Percentiles rank a stretch among this genome's conserved stretches.
phyloP scores from a whole-genome alignment of 306 rosid species.

The Lathyrus oleraceus region DNA sequence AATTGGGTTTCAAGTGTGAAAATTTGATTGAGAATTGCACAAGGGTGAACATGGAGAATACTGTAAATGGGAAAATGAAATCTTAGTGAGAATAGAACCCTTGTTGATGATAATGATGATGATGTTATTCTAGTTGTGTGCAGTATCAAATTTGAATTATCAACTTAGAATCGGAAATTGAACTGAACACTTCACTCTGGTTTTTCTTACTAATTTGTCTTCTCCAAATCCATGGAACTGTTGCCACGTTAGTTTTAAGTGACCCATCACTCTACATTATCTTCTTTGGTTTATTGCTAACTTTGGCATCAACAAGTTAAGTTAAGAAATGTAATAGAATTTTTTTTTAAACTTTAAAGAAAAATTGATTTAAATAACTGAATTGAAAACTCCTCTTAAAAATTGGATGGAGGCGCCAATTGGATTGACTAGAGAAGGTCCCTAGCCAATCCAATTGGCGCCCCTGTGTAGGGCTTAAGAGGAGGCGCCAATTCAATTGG shows the following conservation, averaged over 20 bases:
- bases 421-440: too few relatives aligned
- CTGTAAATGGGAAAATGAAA: not conserved
- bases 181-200: constrained; percentile 14
- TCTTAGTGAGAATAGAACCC: not conserved
- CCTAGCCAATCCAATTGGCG: too few relatives aligned
- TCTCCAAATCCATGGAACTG: constrained; percentile 25
- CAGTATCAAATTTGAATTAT: not conserved
- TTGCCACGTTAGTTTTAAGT: constrained; percentile 32
- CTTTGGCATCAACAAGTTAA: too few relatives aligned
- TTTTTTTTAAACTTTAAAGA: too few relatives aligned
- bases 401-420: too few relatives aligned
- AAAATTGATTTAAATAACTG: too few relatives aligned
- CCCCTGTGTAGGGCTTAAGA: too few relatives aligned
- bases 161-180: not conserved
- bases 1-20: constrained; percentile 44
- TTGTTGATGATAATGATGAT: not conserved
- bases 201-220: constrained; percentile 34
- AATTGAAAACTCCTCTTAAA: too few relatives aligned
- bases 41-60: constrained; percentile 52
- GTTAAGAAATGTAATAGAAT: too few relatives aligned
- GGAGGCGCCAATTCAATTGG: too few relatives aligned
- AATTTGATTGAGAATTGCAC: constrained; percentile 51
- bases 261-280: constrained; percentile 23
- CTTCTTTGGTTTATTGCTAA: not conserved
- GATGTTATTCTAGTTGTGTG: not conserved